Base-by-base conservation (phyloP, 2,329 filamentous ascomycete genomes). In the Knoxdaviesia capensis region DNA sequence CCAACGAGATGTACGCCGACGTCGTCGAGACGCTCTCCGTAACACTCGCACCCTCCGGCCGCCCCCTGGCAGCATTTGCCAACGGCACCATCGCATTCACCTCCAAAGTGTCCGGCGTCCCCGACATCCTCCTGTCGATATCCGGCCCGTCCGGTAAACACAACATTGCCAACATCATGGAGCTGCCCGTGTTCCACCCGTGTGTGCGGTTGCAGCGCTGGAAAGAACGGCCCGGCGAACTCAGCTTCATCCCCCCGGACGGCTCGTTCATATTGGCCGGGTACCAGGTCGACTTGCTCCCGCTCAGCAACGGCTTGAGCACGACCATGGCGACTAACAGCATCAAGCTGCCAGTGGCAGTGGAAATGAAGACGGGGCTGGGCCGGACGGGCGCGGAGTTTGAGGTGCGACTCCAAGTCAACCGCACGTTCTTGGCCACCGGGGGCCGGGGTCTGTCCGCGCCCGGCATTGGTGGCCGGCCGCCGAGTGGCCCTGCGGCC, bases 211-310 rank as follows among this genome's bases (percentile, higher is more conserved):
- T 98, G 3, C 80, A 80, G n/a, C 71, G 77, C 48, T 98, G 90
- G 90, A 79, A 79, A 51, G 84, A 93, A 51, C 73, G 75, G 43
- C 85, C 87, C 0, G 90, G 90, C 3, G 82, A 94, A 48, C 65
- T 98, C n/a, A 93, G 84, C 54, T 98, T 98, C 53, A 74, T 98
- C 8, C 90, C 90, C 2, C 90, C 90, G 1, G 90, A 98, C 56
- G 90, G 90, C 32, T 74, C 85, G 37, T 98, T 96, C 56, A 81
- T 94, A 36, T 68, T 98, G 11, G 87, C 86, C 32, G 87, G 86
- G 28, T 98, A 98, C 54, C 88, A 94, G 57, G 85, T 93, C 20
- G 84, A 98, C 56, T 62, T 98, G 28, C 65, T 96, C 8, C 86
- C 86, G 0, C 72, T 80, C 40, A 70, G 76, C 10, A 67, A 65